A percentile compares a stretch with the other conserved stretches of the same genome.
Conservation (phyloP, 2,329 filamentous ascomycete genomes). For the Rhynchosporium graminicola region DNA sequence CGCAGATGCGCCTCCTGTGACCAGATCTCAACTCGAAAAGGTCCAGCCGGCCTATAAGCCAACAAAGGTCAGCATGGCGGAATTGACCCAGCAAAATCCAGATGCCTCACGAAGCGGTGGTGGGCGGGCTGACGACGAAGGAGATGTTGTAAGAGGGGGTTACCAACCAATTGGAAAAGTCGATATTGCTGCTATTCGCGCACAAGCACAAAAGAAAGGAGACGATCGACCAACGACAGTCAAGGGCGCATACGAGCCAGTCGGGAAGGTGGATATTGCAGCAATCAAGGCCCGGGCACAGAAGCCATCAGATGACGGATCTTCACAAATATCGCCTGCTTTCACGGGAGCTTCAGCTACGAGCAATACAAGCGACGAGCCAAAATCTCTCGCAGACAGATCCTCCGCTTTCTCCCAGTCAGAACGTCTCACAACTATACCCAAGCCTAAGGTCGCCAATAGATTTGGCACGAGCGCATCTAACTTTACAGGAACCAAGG, state of each 20-base stretch:
- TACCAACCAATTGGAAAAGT: conserved; percentile 97
- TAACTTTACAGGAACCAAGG: conserved; percentile 83
- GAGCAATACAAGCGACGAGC: conserved; percentile 48
- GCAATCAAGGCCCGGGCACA: conserved; percentile 86
- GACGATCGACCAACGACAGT: conserved; percentile 83
- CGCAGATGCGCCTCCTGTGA: conserved; percentile 86
- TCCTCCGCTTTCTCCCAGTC: conserved; percentile 72
- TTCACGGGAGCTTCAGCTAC: conserved; percentile 44
- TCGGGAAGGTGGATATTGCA: conserved; percentile 96
- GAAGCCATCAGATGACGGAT: conserved; percentile 50
- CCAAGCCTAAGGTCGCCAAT: conserved; percentile 93
- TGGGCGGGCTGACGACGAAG: conserved; percentile 48
- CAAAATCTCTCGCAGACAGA: conserved; percentile 71
- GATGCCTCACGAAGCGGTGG: conserved; percentile 62
- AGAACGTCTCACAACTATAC: conserved; percentile 81
- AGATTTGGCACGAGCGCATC: conserved; percentile 73
- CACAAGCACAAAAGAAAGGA: conserved; percentile 65
- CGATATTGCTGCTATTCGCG: conserved; percentile 90
- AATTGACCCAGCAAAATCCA: conserved; percentile 73
- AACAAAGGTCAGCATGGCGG: conserved; percentile 90
- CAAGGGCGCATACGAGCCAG: conserved; percentile 90
- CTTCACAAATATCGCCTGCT: conserved; percentile 45
- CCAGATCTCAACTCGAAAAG: conserved; percentile 84
- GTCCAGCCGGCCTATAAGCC: conserved; percentile 92
- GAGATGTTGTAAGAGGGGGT: conserved; percentile 75